These are phyloP conservation scores for Melampsora larici-populina DNA, from an alignment of 1,284 basidiomycete genomes.

Conservation along the genomic window DNA sequence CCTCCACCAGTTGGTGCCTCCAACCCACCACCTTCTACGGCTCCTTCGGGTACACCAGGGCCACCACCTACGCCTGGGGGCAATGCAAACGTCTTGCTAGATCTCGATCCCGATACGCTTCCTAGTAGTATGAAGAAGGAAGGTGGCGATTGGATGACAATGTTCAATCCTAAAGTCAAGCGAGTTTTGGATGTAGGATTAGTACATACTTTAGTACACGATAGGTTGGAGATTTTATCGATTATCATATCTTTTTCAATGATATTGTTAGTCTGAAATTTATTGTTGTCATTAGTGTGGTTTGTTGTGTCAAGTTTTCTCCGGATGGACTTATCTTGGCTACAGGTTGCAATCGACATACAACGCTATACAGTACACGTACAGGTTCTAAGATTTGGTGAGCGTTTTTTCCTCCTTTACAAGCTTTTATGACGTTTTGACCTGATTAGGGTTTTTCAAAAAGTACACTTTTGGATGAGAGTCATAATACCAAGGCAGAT, in stretches of 20 bases:
- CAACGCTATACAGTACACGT: conserved; percentile 84
- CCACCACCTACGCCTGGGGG: conserved; percentile 7
- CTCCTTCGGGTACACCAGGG: background rate
- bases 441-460: background rate
- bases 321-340: conserved; percentile 81
- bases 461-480: conserved; percentile 69
- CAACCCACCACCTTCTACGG: background rate
- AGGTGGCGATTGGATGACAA: conserved; percentile 89
- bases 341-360: conserved; percentile 83
- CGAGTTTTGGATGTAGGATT: conserved; percentile 78
- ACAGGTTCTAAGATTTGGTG: conserved; percentile 76
- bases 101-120: conserved; percentile 59
- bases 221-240: conserved; percentile 58
- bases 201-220: conserved; percentile 85
- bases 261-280: conserved; percentile 24
- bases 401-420: conserved; percentile 45
- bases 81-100: conserved; percentile 52
- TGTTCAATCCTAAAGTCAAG: conserved; percentile 83
- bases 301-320: conserved; percentile 87
- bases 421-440: background rate
- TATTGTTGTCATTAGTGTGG: conserved; percentile 61
- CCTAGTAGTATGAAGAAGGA: conserved; percentile 66
- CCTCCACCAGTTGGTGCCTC: background rate
- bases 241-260: background rate
- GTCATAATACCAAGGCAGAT: conserved; percentile 60